These are phyloP conservation scores for Candida nanaspora DNA, from an alignment of 805 yeast genomes.

Conservation along the genomic window DNA sequence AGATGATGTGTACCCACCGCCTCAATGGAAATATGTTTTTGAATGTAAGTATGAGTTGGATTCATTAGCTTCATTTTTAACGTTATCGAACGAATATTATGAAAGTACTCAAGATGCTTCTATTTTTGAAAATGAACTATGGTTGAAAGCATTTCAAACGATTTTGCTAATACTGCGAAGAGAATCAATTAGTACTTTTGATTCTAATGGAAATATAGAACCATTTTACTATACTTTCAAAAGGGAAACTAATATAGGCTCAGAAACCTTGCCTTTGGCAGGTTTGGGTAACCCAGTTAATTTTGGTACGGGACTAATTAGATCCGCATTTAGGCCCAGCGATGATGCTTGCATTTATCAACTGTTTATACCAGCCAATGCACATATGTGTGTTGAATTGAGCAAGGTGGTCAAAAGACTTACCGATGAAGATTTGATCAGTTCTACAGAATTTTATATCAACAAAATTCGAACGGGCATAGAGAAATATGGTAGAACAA, in stretches of 20 bases:
- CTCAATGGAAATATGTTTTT: constrained; percentile 66
- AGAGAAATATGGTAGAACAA: constrained; percentile 53
- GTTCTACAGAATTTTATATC: constrained; percentile 30
- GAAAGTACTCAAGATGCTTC: constrained; percentile 44
- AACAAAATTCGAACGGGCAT: constrained; percentile 46
- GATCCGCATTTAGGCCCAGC: constrained; percentile 83
- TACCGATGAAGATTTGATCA: constrained; percentile 19
- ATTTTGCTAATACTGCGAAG: constrained; percentile 46
- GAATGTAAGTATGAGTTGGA: constrained; percentile 91
- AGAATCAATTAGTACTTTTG: constrained; percentile 57
- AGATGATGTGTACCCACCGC: constrained; percentile 64
- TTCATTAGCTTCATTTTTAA: constrained; percentile 75
- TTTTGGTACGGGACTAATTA: constrained; percentile 57
- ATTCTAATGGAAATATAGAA: constrained; percentile 38
- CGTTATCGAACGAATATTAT: constrained; percentile 65
- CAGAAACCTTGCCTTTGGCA: constrained; percentile 72
- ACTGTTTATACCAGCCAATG: constrained; percentile 80
- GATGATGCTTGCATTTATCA: constrained; percentile 82
- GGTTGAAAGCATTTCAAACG: constrained; percentile 54
- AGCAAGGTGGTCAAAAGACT: constrained; percentile 13
- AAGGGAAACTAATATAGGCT: constrained; percentile 64
- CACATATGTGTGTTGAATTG: constrained; percentile 64
- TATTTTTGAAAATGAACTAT: constrained; percentile 36
- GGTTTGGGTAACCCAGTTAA: constrained; percentile 86
- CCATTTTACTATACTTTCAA: constrained; percentile 60